Conservation (phyloP, 306 rosid species). For the Trifolium pratense region DNA sequence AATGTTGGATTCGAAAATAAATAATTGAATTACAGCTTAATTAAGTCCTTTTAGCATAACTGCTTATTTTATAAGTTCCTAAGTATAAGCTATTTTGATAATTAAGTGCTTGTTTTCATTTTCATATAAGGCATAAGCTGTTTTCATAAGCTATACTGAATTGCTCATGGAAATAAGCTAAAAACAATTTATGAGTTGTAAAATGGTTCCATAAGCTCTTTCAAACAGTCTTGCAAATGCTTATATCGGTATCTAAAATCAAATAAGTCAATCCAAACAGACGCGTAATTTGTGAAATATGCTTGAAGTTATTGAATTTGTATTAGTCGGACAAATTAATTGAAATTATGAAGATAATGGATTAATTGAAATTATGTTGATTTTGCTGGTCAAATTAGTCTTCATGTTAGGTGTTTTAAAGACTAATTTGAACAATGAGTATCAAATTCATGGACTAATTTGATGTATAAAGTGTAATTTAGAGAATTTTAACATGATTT, state of each 20-base stretch:
- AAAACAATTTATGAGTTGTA: too few relatives aligned
- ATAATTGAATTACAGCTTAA: neutral
- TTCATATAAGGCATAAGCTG: neutral
- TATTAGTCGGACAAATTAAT: neutral
- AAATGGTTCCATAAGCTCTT: neutral
- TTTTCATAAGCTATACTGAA: too few relatives aligned
- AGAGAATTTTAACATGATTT: neutral
- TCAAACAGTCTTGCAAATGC: neutral
- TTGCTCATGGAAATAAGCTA: neutral
- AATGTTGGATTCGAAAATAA: neutral
- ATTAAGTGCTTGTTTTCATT: neutral
- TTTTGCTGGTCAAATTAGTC: neutral
- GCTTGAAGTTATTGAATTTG: neutral
- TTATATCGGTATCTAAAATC: neutral
- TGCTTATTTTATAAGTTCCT: neutral
- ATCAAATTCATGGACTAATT: slow-evolving; percentile 11
- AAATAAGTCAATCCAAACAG: too few relatives aligned
- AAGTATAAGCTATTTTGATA: neutral
- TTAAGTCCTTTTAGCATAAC: neutral
- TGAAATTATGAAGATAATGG: neutral
- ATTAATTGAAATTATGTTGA: neutral
- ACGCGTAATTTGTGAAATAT: neutral
- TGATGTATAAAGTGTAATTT: neutral
- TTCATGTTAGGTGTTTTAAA: neutral
- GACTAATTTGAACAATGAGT: neutral